Base-by-base conservation (phyloP, 2,329 filamentous ascomycete species). In the Elsinoe ampelina region DNA sequence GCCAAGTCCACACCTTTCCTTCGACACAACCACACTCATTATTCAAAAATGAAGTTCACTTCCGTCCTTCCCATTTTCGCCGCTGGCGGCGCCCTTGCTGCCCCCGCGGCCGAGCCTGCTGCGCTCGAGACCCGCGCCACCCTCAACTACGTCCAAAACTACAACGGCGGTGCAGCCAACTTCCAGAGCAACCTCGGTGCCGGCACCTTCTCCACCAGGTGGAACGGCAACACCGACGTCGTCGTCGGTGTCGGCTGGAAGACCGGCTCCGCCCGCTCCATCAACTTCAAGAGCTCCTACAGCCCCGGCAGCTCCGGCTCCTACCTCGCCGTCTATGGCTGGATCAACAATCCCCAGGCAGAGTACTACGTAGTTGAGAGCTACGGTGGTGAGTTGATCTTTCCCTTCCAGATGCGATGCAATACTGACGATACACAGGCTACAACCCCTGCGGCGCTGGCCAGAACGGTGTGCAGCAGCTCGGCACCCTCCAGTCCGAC, bases 351-450 rank as follows among this genome's bases (percentile, higher is more conserved):
- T 64, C 77, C 77, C 0, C 68, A 80, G 17, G 71, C 80, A 63
- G 79, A 82, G 61, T 81, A 81, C 70, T 82, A 82, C 69, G 75
- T 82, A 58, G 71, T 81, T 61, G 80, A 82, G 58, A 67, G 71
- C 10, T 77, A 74, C 64, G 77, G 75, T 59, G 7, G 26, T 30
- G 26, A 30, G 26, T 30, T 7, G 2, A 5, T 7, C 26, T 8
- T 7, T 30, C 5, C 7, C 7, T 8, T 30, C 4, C 7, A 30
- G 26, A 7, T 8, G 5, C 7, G 7, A 5, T 8, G 26, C 26
- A 2, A 30, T 30, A 30, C 7, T 30, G 26, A 30, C 26, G 26
- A 30, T 7, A 7, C 26, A 30, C 26, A 30, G 72, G 71, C 43
- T 75, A 79, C 63, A 71, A 76, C 64, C 59, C 58, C 32, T 58